These are phyloP conservation scores for Magnusiomyces suaveolens DNA, from an alignment of 1,139 yeast genomes.

Conservation along the genomic window DNA sequence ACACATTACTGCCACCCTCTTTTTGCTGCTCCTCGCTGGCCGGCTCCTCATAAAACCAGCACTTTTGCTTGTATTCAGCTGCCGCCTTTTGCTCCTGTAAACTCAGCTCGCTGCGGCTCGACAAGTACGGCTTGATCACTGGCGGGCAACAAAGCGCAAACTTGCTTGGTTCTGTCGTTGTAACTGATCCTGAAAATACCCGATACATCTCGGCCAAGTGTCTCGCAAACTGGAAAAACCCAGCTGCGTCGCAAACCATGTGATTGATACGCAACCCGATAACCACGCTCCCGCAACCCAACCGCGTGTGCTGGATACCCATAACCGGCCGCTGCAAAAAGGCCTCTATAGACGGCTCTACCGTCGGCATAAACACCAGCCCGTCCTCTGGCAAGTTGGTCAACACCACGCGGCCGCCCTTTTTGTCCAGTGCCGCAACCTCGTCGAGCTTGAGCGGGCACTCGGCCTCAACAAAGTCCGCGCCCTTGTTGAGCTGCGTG, in stretches of 20 bases:
- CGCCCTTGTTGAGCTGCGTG: neutral
- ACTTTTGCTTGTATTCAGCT: neutral
- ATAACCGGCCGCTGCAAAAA: neutral
- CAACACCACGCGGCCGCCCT: neutral
- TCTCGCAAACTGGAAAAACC: neutral
- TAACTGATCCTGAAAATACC: neutral
- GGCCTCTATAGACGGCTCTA: neutral
- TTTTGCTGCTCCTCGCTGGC: too few relatives aligned
- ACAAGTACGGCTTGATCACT: neutral
- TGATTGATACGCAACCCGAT: neutral
- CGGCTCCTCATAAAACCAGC: too few relatives aligned
- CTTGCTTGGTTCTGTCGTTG: neutral
- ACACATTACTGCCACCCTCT: neutral
- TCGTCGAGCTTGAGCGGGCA: neutral
- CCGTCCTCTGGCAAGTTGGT: neutral
- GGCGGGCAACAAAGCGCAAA: neutral
- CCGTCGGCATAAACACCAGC: neutral
- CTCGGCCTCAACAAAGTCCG: neutral
- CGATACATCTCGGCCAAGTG: neutral
- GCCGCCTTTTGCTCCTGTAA: neutral
- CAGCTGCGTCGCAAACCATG: neutral
- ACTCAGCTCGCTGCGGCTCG: neutral
- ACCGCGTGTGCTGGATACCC: neutral
- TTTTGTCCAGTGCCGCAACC: neutral
- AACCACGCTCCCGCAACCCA: neutral